These are phyloP conservation scores for Chlorella sp. DNA, from an alignment of 139 green algal genomes.

Conservation along the genomic window DNA sequence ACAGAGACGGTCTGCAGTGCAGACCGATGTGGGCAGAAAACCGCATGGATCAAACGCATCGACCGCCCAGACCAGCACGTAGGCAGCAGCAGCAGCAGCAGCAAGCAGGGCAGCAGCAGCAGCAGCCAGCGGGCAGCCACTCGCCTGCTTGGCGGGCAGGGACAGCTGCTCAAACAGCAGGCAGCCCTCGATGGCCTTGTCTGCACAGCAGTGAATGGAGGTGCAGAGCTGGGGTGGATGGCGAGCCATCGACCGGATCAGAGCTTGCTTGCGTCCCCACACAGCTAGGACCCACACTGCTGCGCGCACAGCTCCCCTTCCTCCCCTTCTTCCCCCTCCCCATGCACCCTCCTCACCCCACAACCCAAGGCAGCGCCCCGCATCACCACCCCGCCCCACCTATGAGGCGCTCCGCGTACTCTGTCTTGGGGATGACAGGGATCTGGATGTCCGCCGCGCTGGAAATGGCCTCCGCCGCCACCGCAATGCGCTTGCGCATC, in stretches of 20 bases:
- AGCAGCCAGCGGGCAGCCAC: too few relatives aligned
- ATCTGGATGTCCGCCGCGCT: constrained; percentile 51
- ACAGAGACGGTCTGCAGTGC: too few relatives aligned
- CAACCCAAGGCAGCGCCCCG: not conserved
- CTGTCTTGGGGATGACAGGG: constrained; percentile 52
- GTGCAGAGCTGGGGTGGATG: not conserved
- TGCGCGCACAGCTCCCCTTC: too few relatives aligned
- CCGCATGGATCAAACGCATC: too few relatives aligned
- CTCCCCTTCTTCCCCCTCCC: too few relatives aligned
- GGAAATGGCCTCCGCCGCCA: constrained; percentile 61
- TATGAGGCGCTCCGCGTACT: constrained; percentile 29
- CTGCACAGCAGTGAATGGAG: constrained; percentile 40
- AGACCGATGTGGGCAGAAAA: too few relatives aligned
- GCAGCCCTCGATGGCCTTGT: constrained; percentile 71
- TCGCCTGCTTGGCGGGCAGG: constrained; percentile 53
- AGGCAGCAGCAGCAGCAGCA: too few relatives aligned
- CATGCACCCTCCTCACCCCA: not conserved
- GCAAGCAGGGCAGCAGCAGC: too few relatives aligned
- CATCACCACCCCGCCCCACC: not conserved
- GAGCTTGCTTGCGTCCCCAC: too few relatives aligned
- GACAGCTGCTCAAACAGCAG: constrained; percentile 83
- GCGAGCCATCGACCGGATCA: too few relatives aligned
- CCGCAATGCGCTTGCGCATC: constrained; percentile 59
- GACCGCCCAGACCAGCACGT: too few relatives aligned
- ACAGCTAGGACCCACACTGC: too few relatives aligned